Evolutionary conservation across 495 filamentous ascomycete genomes (phyloP), one percentile per base, ranked within the genome.

Genomic region (Xylaria nigripes): DNA sequence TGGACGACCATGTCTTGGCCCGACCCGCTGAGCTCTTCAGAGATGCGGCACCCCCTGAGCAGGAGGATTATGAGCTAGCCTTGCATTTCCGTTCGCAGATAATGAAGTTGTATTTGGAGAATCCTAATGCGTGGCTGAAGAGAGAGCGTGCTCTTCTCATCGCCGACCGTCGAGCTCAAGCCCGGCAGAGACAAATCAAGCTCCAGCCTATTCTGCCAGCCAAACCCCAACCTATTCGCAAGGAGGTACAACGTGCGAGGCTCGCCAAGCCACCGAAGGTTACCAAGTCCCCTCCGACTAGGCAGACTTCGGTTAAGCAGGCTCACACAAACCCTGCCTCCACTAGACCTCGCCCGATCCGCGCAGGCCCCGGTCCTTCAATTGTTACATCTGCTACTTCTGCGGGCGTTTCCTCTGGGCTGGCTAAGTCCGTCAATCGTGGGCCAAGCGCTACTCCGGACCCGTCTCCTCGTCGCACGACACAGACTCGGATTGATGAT

Each of bases 401-500:
- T 5, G 45, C 55, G 68, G 15, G 60, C 64, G 16, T 69, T 64
- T 53, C 69, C 65, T 57, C 63, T 68, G 46, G 45, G 57, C 30
- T 72, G 75, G 52, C 67, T 69, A 40, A 68, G 62, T 1, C 54
- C 56, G 23, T 51, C 55, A 36, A 52, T 54, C 30, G 53, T 46
- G 32, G 61, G 48, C 29, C 58, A 30, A 72, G 68, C 51, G 45
- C 71, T 45, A 70, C 73, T 23, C 73, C 74, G 2, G 74, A 77
- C 55, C 72, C 72, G 4, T 52, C 64, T 43, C 65, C 71, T 2
- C 63, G 64, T 15, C 66, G 72, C 22, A 68, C 71, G 2, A 70
- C 72, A 1, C 72, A 67, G 6, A 88, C 84, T 58, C 81, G 89
- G 18, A 90, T 96, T 67, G 90, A 96, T 66, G 87, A 84, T 64